Evolutionary conservation across 345 rosid genomes (phyloP).

Genomic region (Dipteronia sinensis): DNA sequence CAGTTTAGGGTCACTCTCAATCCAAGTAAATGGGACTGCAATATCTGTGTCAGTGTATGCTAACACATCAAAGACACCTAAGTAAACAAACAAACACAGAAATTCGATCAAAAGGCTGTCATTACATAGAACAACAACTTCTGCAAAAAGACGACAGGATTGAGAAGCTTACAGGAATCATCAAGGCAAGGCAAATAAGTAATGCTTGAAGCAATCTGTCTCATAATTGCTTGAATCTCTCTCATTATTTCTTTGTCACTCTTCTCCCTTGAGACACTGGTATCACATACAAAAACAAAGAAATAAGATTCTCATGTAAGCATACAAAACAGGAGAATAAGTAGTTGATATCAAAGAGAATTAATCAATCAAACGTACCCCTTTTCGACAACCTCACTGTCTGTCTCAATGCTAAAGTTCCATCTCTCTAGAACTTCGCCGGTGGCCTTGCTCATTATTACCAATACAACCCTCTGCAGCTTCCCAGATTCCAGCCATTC

Average conservation of each 20-base stretch:
- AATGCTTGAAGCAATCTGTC: constrained; percentile 92
- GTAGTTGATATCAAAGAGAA: neutral
- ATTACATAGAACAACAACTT: neutral
- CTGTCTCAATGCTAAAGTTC: constrained; percentile 93
- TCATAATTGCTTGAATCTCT: constrained; percentile 94
- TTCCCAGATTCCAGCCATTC: constrained; percentile 95
- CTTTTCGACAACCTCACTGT: constrained; percentile 74
- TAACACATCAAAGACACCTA: constrained; percentile 94
- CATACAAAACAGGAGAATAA: neutral
- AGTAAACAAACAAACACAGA: constrained; percentile 5
- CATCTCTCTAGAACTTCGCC: constrained; percentile 91
- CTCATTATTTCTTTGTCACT: constrained; percentile 97
- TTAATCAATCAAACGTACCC: constrained; percentile 45
- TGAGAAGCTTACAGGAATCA: constrained; percentile 66
- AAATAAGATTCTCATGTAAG: constrained; percentile 11
- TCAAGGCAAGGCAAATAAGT: constrained; percentile 98
- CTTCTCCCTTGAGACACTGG: constrained; percentile 84
- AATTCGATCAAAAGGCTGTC: neutral
- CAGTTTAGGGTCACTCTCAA: constrained; percentile 92
- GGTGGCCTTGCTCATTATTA: constrained; percentile 82
- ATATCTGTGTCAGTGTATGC: constrained; percentile 90
- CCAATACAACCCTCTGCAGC: constrained; percentile 83
- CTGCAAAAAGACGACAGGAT: neutral
- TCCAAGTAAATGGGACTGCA: constrained; percentile 94
- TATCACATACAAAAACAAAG: neutral